phyloP scores from a whole-genome alignment of 2,329 filamentous ascomycete genomes.

The Ophiostoma australiae region DNA sequence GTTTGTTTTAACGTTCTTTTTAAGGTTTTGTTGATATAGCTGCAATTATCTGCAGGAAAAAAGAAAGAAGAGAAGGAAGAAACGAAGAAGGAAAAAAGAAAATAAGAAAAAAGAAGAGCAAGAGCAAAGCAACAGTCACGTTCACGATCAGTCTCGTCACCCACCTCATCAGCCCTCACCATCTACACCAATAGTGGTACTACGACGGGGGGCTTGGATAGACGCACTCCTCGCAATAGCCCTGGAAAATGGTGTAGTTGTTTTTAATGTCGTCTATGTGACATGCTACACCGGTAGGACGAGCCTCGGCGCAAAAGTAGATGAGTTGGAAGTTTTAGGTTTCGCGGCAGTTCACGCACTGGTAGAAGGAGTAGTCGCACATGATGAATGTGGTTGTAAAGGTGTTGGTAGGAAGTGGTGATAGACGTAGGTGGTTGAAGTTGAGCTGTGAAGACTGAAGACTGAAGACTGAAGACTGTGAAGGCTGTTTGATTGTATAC shows the following conservation, averaged over 20 bases:
- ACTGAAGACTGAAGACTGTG: neutral
- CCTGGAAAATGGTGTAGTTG: neutral
- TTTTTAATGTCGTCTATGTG: neutral
- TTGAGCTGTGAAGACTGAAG: neutral
- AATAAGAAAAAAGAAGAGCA: too few species aligned
- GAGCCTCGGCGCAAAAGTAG: neutral
- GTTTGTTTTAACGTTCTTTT: too few species aligned
- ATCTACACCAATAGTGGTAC: too few species aligned
- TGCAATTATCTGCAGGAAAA: too few species aligned
- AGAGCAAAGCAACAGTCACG: too few species aligned
- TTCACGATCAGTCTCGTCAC: too few species aligned
- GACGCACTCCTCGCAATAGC: too few species aligned
- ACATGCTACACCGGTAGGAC: neutral
- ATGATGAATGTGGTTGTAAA: neutral
- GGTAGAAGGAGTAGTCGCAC: neutral
- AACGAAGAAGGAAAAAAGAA: too few species aligned
- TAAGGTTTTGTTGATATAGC: too few species aligned
- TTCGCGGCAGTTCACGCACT: neutral
- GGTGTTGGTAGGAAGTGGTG: neutral
- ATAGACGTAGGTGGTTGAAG: neutral
- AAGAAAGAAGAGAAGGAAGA: too few species aligned
- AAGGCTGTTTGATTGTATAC: neutral
- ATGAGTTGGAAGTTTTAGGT: neutral
- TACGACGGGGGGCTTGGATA: too few species aligned
- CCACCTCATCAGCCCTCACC: too few species aligned